Percentiles rank a stretch among this genome's conserved stretches.
phyloP scores from a whole-genome alignment of 164 flowering plant genomes.

The Stephania japonica region DNA sequence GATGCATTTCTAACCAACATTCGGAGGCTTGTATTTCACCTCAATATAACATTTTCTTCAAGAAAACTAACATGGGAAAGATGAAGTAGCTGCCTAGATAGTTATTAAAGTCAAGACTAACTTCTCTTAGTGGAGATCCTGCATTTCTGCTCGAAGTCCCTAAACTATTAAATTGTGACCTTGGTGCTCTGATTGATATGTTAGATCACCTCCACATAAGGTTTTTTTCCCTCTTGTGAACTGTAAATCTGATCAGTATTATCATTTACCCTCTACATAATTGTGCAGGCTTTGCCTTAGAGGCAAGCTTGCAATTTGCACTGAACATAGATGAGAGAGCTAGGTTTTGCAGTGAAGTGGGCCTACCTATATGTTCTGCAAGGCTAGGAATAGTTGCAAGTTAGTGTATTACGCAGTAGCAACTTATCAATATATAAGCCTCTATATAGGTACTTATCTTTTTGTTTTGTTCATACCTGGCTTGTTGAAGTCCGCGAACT shows the following conservation, averaged over 20 bases:
- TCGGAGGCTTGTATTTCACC: neutral
- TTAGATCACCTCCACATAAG: no score
- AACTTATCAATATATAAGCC: no score
- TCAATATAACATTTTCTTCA: neutral
- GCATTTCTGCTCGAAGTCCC: neutral
- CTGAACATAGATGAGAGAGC: no score
- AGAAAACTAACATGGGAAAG: neutral
- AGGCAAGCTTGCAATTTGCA: no score
- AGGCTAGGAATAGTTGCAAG: neutral
- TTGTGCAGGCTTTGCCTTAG: no score
- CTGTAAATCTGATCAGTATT: no score
- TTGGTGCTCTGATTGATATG: no score
- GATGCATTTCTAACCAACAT: neutral
- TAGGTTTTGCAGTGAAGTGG: neutral
- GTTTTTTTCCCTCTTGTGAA: no score
- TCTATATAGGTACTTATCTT: neutral
- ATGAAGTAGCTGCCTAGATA: neutral
- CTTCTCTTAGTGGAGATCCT: neutral
- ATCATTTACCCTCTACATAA: no score
- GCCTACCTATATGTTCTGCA: neutral
- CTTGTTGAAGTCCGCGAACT: constrained; percentile 29
- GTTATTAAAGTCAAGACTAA: neutral
- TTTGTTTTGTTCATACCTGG: constrained; percentile 18
- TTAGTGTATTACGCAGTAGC: neutral
- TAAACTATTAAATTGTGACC: neutral